These are phyloP conservation scores for Volvox africanus DNA, from an alignment of 139 green algal species.

Conservation along the genomic window DNA sequence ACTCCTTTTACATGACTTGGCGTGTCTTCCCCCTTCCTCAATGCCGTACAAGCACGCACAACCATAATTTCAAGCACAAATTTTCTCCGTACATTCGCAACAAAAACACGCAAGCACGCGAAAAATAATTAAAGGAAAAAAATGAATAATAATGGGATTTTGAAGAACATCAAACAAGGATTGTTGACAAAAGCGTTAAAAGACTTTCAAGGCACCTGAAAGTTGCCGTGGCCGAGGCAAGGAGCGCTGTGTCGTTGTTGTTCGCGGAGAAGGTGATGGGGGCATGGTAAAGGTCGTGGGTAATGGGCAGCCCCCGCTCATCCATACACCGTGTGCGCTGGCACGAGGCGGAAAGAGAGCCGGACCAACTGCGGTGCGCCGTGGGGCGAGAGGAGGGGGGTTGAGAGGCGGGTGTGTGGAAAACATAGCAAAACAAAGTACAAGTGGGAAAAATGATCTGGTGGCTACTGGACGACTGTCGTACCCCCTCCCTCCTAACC, in stretches of 20 bases:
- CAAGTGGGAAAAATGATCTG: too few relatives aligned
- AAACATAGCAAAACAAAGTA: too few relatives aligned
- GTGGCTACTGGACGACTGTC: too few relatives aligned
- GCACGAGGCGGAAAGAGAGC: conserved; percentile 70
- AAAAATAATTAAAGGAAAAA: neutral
- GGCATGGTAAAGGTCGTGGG: conserved; percentile 83
- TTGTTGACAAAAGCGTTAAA: too few relatives aligned
- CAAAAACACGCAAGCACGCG: neutral
- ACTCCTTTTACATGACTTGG: too few relatives aligned
- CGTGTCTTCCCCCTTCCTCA: too few relatives aligned
- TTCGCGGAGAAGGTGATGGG: conserved; percentile 87
- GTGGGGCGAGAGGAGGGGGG: neutral
- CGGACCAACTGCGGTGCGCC: conserved; percentile 76
- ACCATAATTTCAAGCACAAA: too few relatives aligned
- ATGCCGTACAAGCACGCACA: too few relatives aligned
- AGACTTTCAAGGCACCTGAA: conserved; percentile 79
- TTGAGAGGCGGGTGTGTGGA: too few relatives aligned
- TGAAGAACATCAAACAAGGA: too few relatives aligned
- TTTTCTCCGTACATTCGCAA: neutral
- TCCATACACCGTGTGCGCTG: conserved; percentile 85
- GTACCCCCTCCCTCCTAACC: too few relatives aligned
- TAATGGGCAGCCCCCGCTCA: conserved; percentile 70
- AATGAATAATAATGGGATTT: too few relatives aligned
- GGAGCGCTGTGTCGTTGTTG: conserved; percentile 77
- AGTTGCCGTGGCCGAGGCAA: conserved; percentile 65